Percentiles rank a stretch among this genome's conserved stretches.
phyloP scores from a whole-genome alignment of 352 stramenopile species.

The Globisporangium alternatum region DNA sequence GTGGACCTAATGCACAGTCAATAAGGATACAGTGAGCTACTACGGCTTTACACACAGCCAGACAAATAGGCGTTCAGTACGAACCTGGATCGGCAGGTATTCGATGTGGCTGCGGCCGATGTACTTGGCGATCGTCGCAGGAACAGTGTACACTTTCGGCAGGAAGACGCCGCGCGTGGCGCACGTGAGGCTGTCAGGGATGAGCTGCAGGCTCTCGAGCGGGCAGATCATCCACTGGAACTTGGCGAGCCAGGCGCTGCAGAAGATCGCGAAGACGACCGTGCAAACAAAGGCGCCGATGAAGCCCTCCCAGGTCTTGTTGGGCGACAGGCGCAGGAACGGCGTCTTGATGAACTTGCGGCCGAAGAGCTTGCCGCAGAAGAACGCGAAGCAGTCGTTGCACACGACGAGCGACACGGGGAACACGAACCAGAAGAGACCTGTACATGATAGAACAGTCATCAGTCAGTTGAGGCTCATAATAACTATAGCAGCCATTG shows the following conservation, averaged over 20 bases:
- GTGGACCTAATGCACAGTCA: conserved; percentile 82
- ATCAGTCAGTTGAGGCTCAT: not conserved
- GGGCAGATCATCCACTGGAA: conserved; percentile 95
- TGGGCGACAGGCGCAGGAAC: conserved; percentile 93
- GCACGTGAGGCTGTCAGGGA: conserved; percentile 69
- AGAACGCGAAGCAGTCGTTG: conserved; percentile 96
- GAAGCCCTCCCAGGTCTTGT: conserved; percentile 99
- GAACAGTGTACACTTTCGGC: conserved; percentile 59
- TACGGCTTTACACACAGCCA: not conserved
- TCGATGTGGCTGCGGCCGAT: conserved; percentile 73
- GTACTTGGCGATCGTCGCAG: conserved; percentile 74
- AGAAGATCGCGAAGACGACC: conserved; percentile 92
- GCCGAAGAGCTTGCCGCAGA: conserved; percentile 85
- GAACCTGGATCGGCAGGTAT: conserved; percentile 83
- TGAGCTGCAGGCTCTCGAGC: conserved; percentile 76
- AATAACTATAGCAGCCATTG: not conserved
- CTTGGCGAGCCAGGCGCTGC: conserved; percentile 87
- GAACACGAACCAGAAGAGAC: conserved; percentile 95
- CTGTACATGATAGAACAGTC: conserved; percentile 18
- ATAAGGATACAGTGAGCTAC: conserved; percentile 15
- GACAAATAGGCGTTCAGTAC: not conserved
- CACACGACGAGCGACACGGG: conserved; percentile 92
- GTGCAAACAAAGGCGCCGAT: conserved; percentile 96
- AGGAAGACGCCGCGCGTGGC: conserved; percentile 61
- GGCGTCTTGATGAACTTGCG: conserved; percentile 92